These are phyloP conservation scores for Solanum stenotomum DNA, from an alignment of 257 asterid genomes.

Conservation along the genomic window DNA sequence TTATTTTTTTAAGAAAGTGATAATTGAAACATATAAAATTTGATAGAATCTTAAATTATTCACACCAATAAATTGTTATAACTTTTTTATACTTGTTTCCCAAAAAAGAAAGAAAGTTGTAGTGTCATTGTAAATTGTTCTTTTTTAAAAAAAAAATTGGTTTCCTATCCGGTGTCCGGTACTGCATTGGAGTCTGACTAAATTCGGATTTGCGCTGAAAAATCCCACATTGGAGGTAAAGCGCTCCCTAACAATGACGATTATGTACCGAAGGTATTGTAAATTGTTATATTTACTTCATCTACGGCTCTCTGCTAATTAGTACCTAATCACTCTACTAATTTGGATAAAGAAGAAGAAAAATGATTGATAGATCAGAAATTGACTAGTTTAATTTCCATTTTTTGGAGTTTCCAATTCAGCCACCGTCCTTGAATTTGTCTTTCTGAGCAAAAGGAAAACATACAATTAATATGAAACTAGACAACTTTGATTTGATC, in stretches of 20 bases:
- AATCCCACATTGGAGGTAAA: rapidly evolving
- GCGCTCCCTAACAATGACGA: rapidly evolving
- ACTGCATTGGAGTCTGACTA: no score
- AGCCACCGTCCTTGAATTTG: not conserved
- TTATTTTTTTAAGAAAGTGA: no score
- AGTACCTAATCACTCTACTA: not conserved
- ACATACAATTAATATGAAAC: not conserved
- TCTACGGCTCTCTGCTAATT: not conserved
- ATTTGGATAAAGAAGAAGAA: not conserved
- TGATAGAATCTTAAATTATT: not conserved
- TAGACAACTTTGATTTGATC: not conserved
- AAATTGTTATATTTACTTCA: not conserved
- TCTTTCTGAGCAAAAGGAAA: not conserved
- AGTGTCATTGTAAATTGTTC: not conserved
- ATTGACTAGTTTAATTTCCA: not conserved
- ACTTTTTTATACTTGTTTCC: not conserved
- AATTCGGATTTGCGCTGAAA: rapidly evolving
- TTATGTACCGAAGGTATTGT: not conserved
- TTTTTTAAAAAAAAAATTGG: no score
- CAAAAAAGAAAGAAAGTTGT: not conserved
- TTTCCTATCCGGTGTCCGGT: no score
- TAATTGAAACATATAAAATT: no score
- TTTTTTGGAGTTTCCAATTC: not conserved
- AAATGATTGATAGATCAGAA: not conserved
- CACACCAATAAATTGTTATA: not conserved